phyloP scores from a whole-genome alignment of 192 early-diverging fungal genomes.

The Coemansia sp. region DNA sequence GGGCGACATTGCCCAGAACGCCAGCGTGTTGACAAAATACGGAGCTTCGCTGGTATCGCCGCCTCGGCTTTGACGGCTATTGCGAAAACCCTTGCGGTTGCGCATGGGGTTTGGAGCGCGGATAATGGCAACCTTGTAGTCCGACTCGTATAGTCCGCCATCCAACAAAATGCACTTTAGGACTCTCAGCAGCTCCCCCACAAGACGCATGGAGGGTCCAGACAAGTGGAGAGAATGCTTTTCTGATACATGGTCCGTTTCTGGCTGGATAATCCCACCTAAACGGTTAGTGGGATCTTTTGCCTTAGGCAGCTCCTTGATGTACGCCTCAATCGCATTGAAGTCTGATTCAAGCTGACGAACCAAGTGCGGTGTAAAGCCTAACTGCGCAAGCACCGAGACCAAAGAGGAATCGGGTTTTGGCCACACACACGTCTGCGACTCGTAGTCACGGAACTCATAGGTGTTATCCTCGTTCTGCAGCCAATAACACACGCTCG shows the following conservation, averaged over 20 bases:
- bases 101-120: conserved; percentile 3
- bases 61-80: neutral
- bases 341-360: conserved; percentile 1
- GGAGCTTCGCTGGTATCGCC: neutral
- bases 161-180: conserved; percentile 11
- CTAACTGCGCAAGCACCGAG: conserved; percentile 13
- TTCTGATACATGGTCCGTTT: neutral
- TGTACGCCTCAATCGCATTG: conserved; percentile 15
- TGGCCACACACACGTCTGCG: conserved; percentile 42
- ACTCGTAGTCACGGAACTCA: conserved; percentile 41
- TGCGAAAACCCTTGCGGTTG: neutral
- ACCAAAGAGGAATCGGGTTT: conserved; percentile 10
- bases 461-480: conserved; percentile 15
- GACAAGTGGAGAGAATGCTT: conserved; percentile 15
- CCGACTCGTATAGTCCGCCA: conserved; percentile 13
- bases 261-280: neutral
- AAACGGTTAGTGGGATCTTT: conserved; percentile 4
- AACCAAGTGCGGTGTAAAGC: conserved; percentile 19
- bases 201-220: conserved; percentile 17
- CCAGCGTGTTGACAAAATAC: conserved; percentile 24
- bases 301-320: conserved; percentile 13
- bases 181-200: conserved; percentile 31
- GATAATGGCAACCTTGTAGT: conserved; percentile 39
- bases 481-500: conserved; percentile 25
- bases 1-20: conserved; percentile 44